A percentile compares a stretch with the other conserved stretches of the same genome.
Evolutionary conservation across 2,329 filamentous ascomycete genomes (phyloP).

Genomic region (Chrysosporium keratinophilum): DNA sequence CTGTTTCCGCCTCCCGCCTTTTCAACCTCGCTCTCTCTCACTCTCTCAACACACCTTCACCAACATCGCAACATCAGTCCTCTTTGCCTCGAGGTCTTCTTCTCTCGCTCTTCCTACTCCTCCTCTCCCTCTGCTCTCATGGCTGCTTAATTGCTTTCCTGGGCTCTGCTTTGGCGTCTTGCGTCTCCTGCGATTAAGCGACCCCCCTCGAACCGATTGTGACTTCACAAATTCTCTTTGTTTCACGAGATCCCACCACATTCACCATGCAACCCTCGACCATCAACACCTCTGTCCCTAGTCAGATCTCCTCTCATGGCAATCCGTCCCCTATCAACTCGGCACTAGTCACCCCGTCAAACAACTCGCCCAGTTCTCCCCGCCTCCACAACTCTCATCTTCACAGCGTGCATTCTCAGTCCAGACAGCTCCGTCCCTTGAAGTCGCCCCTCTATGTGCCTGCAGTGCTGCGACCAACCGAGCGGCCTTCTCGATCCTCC

Average conservation of each 20-base stretch:
- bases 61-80: not conserved
- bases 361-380: constrained; percentile 46
- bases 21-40: not conserved
- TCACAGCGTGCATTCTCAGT: constrained; percentile 31
- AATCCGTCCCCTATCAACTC: constrained; percentile 39
- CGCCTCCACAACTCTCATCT: constrained; percentile 31
- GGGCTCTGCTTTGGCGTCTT: not conserved
- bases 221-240: no score
- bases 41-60: not conserved
- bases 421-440: constrained; percentile 48
- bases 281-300: constrained; percentile 14
- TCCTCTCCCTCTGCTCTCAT: no score
- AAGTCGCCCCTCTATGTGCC: constrained; percentile 55
- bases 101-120: not conserved
- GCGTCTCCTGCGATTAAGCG: not conserved
- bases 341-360: constrained; percentile 41
- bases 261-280: constrained; percentile 12
- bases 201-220: not conserved
- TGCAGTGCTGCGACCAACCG: constrained; percentile 51
- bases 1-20: not conserved
- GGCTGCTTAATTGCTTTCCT: not conserved
- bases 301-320: constrained; percentile 32
- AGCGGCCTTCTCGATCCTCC: constrained; percentile 40
- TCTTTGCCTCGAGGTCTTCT: not conserved
- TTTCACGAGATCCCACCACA: not conserved